Base-by-base conservation (phyloP, 495 filamentous ascomycete species). In the Friedmanniomyces endolithicus region DNA sequence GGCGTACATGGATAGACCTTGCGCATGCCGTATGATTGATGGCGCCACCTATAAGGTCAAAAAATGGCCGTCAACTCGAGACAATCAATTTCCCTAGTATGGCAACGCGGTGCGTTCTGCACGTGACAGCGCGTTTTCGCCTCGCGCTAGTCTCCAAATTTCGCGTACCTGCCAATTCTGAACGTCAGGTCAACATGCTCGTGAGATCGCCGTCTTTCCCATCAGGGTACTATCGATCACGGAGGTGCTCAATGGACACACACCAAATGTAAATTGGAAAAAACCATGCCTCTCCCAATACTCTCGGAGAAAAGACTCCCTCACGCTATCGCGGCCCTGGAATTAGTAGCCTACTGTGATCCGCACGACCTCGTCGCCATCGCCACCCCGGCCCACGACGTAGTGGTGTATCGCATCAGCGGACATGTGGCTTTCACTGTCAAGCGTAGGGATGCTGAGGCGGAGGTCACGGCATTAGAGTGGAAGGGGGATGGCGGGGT, bases 401-500 rank as follows among this genome's bases (percentile, higher is more conserved):
- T 87, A 35, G 68, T 75, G 51, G 77, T 85, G 11, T 85, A 78
- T 63, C 72, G 87, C 58, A 61, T 87, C 47, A 88, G 85, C 50
- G 81, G 81, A 0, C 82, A 85, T 62, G 71, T 75, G 4, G 81
- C 85, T 1, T 83, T 90, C 62, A 80, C 85, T 6, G 53, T 78
- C 66, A 70, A 71, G 68, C 52, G 68, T 64, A 58, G 74, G 67
- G 59, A 70, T 65, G n/a, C 50, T 24, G 48, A 41, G 8, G 17
- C 20, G 1, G 41, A 9, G 11, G 74, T 70, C 63, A 75, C 74
- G 63, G 75, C 63, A 66, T 73, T 62, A 6, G 20, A 4, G 6
- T 94, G 88, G 89, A 92, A 90, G 67, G 77, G 75, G 46, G 85
- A 92, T 68, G 89, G 88, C 86, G 69, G 55, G 37, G 57, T 53